A percentile compares a stretch with the other conserved stretches of the same genome.
Evolutionary conservation across 2,329 filamentous ascomycete species (phyloP).

Genomic region (Saccharata proteae): DNA sequence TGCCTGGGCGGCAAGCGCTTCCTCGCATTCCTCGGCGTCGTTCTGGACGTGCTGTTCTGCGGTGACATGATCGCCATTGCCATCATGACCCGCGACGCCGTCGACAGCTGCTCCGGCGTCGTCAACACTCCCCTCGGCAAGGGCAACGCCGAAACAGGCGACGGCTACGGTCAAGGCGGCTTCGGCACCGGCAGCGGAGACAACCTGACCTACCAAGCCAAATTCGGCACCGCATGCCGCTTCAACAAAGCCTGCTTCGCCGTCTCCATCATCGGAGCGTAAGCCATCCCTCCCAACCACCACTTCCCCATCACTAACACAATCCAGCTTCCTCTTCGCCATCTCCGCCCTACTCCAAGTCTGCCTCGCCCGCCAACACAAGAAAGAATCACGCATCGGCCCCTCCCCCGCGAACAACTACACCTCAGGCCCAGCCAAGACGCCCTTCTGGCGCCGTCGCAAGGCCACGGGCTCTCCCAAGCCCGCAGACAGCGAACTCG

Average conservation of each 20-base stretch:
- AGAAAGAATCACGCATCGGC: constrained; percentile 61
- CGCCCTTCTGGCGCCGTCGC: constrained; percentile 29
- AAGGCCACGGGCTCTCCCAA: constrained; percentile 19
- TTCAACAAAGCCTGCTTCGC: constrained; percentile 69
- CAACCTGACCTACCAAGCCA: constrained; percentile 32
- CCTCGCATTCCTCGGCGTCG: constrained; percentile 59
- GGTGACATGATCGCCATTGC: constrained; percentile 75
- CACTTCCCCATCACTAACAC: constrained; percentile 5
- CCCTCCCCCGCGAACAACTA: constrained; percentile 56
- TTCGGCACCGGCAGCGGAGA: constrained; percentile 21
- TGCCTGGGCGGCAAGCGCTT: constrained; percentile 64
- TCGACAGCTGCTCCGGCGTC: constrained; percentile 49
- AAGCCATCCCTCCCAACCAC: constrained; percentile 21
- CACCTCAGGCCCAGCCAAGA: constrained; percentile 46
- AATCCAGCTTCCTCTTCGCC: constrained; percentile 58
- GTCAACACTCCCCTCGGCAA: constrained; percentile 59
- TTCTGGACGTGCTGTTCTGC: constrained; percentile 66
- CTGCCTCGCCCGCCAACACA: constrained; percentile 56
- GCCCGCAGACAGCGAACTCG: constrained; percentile 38
- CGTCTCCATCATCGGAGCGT: constrained; percentile 67
- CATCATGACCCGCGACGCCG: constrained; percentile 57
- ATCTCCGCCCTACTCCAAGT: constrained; percentile 59
- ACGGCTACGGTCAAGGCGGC: constrained; percentile 36
- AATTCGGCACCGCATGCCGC: constrained; percentile 52
- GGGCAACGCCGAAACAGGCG: constrained; percentile 41